phyloP scores from a whole-genome alignment of 495 filamentous ascomycete genomes.

The Cairneyella variabilis region DNA sequence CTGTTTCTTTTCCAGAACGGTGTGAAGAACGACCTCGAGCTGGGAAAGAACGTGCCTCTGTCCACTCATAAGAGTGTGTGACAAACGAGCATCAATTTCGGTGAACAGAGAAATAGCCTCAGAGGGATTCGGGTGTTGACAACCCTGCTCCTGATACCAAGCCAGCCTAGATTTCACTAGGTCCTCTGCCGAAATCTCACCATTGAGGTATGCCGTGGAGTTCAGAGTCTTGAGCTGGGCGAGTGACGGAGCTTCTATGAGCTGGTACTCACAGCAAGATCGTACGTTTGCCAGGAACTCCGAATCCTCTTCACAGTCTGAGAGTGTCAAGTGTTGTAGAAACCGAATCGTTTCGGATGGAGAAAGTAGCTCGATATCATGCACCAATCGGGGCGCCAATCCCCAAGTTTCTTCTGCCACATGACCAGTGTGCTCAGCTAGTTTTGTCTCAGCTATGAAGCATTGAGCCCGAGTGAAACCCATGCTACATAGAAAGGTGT shows the following conservation, averaged over 20 bases:
- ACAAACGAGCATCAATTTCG: constrained; percentile 40
- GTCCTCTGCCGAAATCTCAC: no score
- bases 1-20: no score
- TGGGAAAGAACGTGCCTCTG: constrained; percentile 21
- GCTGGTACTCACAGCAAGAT: constrained; percentile 40
- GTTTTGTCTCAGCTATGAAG: constrained; percentile 44
- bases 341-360: constrained; percentile 48
- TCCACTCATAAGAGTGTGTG: constrained; percentile 36
- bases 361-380: constrained; percentile 49
- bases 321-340: constrained; percentile 45
- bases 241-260: constrained; percentile 47
- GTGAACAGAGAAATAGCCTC: constrained; percentile 42
- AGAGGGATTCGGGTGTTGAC: constrained; percentile 36
- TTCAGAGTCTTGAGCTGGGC: constrained; percentile 47
- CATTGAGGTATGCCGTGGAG: constrained; percentile 45
- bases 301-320: constrained; percentile 5
- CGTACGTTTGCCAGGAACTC: constrained; percentile 32
- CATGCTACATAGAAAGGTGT: constrained; percentile 51
- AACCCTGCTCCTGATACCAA: no score
- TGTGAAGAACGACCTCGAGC: no score
- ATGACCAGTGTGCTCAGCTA: constrained; percentile 37
- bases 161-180: no score
- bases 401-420: constrained; percentile 29
- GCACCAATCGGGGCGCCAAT: constrained; percentile 40
- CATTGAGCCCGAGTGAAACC: constrained; percentile 45